Conservation (phyloP, 441 rosid genomes). For the Gossypium lobatum region DNA sequence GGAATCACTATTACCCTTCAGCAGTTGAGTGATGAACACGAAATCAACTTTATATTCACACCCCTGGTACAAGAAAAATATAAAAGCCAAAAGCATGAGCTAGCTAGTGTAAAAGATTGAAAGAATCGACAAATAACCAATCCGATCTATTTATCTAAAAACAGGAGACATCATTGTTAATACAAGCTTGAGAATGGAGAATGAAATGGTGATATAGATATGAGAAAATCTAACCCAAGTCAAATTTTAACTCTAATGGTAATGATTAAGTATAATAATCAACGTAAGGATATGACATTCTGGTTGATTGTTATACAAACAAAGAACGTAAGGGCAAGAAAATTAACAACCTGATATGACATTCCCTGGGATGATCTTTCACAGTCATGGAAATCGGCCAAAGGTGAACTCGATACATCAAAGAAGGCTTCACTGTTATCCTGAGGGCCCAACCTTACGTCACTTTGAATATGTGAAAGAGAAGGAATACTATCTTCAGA, state of each 20-base stretch:
- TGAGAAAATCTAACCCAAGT: background rate
- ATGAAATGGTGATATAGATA: slow-evolving; percentile 1
- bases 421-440: slow-evolving; percentile 35
- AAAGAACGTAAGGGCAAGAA: background rate
- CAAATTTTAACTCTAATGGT: background rate
- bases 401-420: slow-evolving; percentile 60
- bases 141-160: background rate
- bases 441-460: slow-evolving; percentile 46
- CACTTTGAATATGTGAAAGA: slow-evolving; percentile 33
- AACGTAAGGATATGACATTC: background rate
- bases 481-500: slow-evolving; percentile 33
- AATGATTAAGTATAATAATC: background rate
- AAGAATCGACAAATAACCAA: background rate
- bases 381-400: slow-evolving; percentile 68
- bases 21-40: slow-evolving; percentile 52
- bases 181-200: background rate
- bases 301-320: background rate
- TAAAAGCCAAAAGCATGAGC: slow-evolving; percentile 1
- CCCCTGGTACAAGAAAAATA: slow-evolving; percentile 43
- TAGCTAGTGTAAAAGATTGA: background rate
- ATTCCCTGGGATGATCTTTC: slow-evolving; percentile 62
- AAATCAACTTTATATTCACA: slow-evolving; percentile 57
- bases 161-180: background rate
- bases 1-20: slow-evolving; percentile 28
- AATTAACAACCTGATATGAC: slow-evolving; percentile 51